These are phyloP conservation scores for Hymenoscyphus repandus DNA, from an alignment of 2,329 filamentous ascomycete genomes.

Conservation along the genomic window DNA sequence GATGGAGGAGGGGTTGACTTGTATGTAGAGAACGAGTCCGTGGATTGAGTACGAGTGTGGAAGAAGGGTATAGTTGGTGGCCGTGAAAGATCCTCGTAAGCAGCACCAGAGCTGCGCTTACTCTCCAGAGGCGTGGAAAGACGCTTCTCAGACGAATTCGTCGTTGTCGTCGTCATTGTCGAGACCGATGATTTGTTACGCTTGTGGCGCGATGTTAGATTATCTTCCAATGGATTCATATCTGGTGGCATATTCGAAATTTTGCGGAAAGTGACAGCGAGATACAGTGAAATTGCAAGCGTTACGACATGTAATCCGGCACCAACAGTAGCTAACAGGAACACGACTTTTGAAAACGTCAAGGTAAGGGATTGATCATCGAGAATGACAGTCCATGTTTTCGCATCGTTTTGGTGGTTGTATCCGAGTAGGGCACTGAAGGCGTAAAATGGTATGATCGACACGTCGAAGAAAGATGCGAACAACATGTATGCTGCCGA, in stretches of 20 bases:
- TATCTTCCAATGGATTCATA: constrained; percentile 88
- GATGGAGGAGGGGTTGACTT: constrained; percentile 45
- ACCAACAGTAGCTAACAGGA: constrained; percentile 59
- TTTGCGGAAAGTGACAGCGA: constrained; percentile 73
- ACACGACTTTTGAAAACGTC: constrained; percentile 60
- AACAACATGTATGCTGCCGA: constrained; percentile 89
- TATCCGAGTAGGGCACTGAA: constrained; percentile 46
- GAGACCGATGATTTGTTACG: constrained; percentile 54
- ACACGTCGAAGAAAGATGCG: constrained; percentile 64
- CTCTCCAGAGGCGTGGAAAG: constrained; percentile 42
- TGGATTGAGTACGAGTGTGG: constrained; percentile 65
- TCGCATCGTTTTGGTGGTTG: constrained; percentile 23
- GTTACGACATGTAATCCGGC: constrained; percentile 67
- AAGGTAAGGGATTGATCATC: constrained; percentile 47
- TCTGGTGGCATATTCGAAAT: constrained; percentile 82
- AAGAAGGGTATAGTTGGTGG: constrained; percentile 68
- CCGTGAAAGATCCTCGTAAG: constrained; percentile 41
- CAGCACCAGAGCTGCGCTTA: constrained; percentile 39
- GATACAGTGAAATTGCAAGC: constrained; percentile 65
- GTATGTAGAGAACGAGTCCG: constrained; percentile 49
- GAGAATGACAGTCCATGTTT: constrained; percentile 65
- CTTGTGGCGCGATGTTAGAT: constrained; percentile 79
- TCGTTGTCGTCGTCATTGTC: constrained; percentile 17
- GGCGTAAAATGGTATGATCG: constrained; percentile 49
- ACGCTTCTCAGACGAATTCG: constrained; percentile 53